Percentiles rank a stretch among this genome's conserved stretches.
These are phyloP conservation scores for Knoxdaviesia capensis DNA, from an alignment of 2,329 filamentous ascomycete genomes.

Conservation along the genomic window DNA sequence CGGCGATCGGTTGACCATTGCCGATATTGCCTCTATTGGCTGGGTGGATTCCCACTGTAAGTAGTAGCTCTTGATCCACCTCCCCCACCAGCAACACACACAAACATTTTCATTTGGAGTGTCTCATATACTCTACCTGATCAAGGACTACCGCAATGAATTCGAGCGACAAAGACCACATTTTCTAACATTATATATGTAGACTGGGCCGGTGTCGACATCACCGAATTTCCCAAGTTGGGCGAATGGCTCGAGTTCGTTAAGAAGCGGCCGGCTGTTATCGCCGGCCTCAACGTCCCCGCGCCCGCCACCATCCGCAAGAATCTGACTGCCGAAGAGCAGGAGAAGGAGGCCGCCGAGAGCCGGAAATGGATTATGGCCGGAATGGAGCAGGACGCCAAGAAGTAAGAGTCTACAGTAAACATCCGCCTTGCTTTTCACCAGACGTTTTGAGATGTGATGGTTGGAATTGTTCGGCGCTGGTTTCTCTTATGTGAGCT, in stretches of 20 bases:
- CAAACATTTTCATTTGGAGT: background rate
- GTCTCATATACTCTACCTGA: background rate
- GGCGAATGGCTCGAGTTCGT: slow-evolving; percentile 61
- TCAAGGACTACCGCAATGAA: background rate
- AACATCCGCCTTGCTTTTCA: no score
- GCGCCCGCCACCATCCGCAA: slow-evolving; percentile 32
- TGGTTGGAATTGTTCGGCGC: no score
- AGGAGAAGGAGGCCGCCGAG: slow-evolving; percentile 33
- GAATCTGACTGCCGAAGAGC: slow-evolving; percentile 25
- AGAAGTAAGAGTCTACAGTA: slow-evolving; percentile 15
- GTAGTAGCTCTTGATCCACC: slow-evolving; percentile 9
- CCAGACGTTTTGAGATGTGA: no score
- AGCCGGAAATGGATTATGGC: slow-evolving; percentile 44
- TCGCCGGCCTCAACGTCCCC: slow-evolving; percentile 60
- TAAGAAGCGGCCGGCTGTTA: slow-evolving; percentile 45
- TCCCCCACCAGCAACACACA: background rate
- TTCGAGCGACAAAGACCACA: background rate
- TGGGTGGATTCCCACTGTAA: slow-evolving; percentile 43
- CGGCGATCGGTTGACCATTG: slow-evolving; percentile 50
- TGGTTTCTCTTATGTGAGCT: no score
- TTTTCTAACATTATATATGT: slow-evolving; percentile 1
- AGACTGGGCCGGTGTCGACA: slow-evolving; percentile 28
- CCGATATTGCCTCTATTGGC: slow-evolving; percentile 64
- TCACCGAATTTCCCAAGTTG: slow-evolving; percentile 55
- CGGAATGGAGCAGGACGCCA: slow-evolving; percentile 47